Evolutionary conservation across 1,284 basidiomycete genomes (phyloP), one percentile per base, ranked within the genome.

Genomic region (Heterobasidion irregulare): DNA sequence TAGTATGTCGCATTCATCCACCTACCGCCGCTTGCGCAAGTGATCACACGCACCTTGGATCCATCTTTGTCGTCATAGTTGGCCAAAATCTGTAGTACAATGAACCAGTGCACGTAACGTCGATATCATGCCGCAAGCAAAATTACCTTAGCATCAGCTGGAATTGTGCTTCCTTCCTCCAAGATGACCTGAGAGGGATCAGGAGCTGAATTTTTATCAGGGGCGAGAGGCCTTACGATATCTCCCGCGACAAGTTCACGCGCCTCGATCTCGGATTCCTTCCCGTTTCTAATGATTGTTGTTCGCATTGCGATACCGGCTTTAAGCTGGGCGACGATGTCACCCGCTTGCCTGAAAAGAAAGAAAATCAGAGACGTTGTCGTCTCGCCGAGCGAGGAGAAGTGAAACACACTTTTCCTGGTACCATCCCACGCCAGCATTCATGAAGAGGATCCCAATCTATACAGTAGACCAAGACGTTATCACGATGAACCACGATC

Each of bases 391-490:
- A 41, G 10, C 12, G 38, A n/a, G 5, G 38, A n/a, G 8, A 41
- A 41, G 38, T 10, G n/a, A 41, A 41, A 41, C 38, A n/a, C n/a
- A 41, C 32, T 79, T 79, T 63, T 80, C 78, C 63, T 80, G 78
- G 64, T 79, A 80, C 78, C 78, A 79, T 53, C 78, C 78, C 59
- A 80, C 78, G 55, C 74, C 70, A 47, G 78, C 77, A 69, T 80
- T 80, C 33, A 68, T 57, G 43, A 62, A 36, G 18, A 72, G 59
- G 43, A 73, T 73, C 47, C 66, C 74, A 56, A 75, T 74, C 68
- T 70, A 26, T 6, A 26, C 26, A 26, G 26, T 26, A 49, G 8
- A 38, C 9, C 2, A 44, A 18, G 50, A 12, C 10, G 19, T 46
- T 15, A 43, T 15, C 6, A 26, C 3, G 47, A 44, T 34, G 15